Percentiles rank a stretch among this genome's conserved stretches.
These are phyloP conservation scores for Penicillium aurantiogriseum DNA, from an alignment of 2,329 filamentous ascomycete genomes.

Conservation along the genomic window DNA sequence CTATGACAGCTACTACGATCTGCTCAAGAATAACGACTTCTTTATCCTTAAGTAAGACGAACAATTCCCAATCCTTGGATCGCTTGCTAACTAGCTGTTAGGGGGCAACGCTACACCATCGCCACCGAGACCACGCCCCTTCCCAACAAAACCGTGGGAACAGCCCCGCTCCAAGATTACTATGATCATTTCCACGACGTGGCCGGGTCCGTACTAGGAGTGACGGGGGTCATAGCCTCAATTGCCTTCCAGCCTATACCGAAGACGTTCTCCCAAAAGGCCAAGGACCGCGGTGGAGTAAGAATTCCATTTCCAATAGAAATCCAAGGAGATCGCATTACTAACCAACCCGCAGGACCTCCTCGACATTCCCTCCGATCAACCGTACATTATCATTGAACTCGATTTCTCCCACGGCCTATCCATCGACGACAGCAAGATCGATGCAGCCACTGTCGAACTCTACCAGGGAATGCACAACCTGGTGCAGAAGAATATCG, in stretches of 20 bases:
- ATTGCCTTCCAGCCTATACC: constrained; percentile 42
- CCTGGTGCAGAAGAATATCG: constrained; percentile 34
- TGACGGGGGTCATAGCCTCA: constrained; percentile 32
- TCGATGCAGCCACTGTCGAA: constrained; percentile 41
- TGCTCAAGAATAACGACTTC: constrained; percentile 47
- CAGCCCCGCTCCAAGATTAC: constrained; percentile 31
- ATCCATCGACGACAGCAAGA: constrained; percentile 34
- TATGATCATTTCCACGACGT: constrained; percentile 37
- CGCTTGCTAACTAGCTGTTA: constrained; percentile 7
- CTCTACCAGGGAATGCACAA: constrained; percentile 40
- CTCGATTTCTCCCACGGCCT: constrained; percentile 45
- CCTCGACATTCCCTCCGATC: constrained; percentile 40
- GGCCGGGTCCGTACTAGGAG: constrained; percentile 27
- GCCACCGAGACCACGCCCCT: constrained; percentile 42
- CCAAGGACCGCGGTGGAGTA: constrained; percentile 39
- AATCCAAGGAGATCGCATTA: background rate
- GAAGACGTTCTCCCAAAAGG: constrained; percentile 33
- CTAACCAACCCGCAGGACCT: constrained; percentile 32
- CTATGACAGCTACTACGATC: constrained; percentile 47
- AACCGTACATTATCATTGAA: constrained; percentile 48
- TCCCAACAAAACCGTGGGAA: constrained; percentile 31
- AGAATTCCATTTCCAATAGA: constrained; percentile 14
- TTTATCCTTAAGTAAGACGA: constrained; percentile 29
- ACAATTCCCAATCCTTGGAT: background rate
- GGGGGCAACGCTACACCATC: constrained; percentile 43